These are phyloP conservation scores for Salix koriyanagi DNA, from an alignment of 345 rosid genomes.

Conservation along the genomic window DNA sequence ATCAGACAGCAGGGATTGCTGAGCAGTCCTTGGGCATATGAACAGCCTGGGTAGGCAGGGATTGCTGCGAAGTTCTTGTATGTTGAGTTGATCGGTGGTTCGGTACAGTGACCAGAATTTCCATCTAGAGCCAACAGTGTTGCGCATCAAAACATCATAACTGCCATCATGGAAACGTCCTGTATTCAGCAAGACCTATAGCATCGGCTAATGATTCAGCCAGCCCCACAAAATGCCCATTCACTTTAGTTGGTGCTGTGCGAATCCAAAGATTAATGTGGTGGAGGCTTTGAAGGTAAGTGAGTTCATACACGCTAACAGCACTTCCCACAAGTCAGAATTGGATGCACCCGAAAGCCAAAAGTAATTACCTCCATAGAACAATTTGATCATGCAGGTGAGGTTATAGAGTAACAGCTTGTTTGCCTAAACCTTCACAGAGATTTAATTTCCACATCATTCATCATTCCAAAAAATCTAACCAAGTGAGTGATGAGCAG, in stretches of 20 bases:
- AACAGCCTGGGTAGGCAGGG: background rate
- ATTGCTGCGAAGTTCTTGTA: background rate
- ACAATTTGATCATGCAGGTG: background rate
- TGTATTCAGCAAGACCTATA: background rate
- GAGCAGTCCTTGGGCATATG: background rate
- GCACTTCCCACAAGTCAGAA: background rate
- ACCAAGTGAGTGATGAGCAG: background rate
- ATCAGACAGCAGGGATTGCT: background rate
- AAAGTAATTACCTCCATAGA: background rate
- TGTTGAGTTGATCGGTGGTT: background rate
- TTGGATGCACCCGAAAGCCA: background rate
- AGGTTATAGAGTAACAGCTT: background rate
- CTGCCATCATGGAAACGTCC: background rate
- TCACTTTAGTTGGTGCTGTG: background rate
- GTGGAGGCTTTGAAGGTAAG: background rate
- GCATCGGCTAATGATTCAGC: slow-evolving; percentile 11
- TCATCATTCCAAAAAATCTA: background rate
- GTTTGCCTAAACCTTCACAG: background rate
- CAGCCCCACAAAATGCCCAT: slow-evolving; percentile 15
- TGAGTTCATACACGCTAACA: background rate
- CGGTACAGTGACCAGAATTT: background rate
- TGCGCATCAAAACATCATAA: background rate
- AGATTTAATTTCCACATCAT: background rate
- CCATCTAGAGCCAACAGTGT: background rate
- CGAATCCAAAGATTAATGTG: slow-evolving; percentile 15